Conservation (phyloP, 1,139 yeast species). For the Sugiyamaella grinbergsii region DNA sequence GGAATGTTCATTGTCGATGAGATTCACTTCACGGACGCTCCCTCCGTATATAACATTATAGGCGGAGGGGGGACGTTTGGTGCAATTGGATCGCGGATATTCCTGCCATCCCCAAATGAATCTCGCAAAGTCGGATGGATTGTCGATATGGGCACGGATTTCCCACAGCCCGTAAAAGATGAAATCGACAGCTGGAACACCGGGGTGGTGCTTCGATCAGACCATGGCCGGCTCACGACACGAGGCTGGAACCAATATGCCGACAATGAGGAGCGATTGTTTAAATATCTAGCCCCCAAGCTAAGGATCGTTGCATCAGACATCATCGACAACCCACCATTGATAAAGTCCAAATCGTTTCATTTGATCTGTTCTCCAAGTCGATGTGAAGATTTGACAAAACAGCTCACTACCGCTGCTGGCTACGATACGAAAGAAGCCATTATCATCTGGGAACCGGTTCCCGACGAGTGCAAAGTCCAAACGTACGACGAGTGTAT, state of each 20-base stretch:
- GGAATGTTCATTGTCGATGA: constrained; percentile 96
- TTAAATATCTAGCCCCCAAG: constrained; percentile 63
- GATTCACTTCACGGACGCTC: constrained; percentile 56
- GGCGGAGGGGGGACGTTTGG: constrained; percentile 95
- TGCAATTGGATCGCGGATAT: constrained; percentile 69
- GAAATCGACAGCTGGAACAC: constrained; percentile 63
- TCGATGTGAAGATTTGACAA: constrained; percentile 15
- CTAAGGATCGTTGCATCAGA: constrained; percentile 65
- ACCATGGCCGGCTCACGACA: constrained; percentile 61
- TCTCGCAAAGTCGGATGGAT: constrained; percentile 60
- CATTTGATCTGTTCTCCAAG: constrained; percentile 76
- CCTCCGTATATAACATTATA: constrained; percentile 55
- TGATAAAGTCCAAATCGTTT: constrained; percentile 51
- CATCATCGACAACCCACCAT: constrained; percentile 46
- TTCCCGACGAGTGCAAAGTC: constrained; percentile 70
- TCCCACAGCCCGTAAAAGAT: constrained; percentile 54
- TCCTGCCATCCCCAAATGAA: constrained; percentile 46
- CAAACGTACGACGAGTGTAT: constrained; percentile 50
- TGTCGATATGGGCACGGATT: constrained; percentile 78
- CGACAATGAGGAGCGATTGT: constrained; percentile 55
- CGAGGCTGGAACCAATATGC: constrained; percentile 80
- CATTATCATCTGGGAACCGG: constrained; percentile 75
- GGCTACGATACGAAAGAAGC: constrained; percentile 11
- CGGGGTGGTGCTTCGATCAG: constrained; percentile 57
- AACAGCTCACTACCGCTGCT: constrained; percentile 7